Evolutionary conservation across 495 filamentous ascomycete genomes (phyloP), one percentile per base, ranked within the genome.

Genomic region (Penicillium daleae): DNA sequence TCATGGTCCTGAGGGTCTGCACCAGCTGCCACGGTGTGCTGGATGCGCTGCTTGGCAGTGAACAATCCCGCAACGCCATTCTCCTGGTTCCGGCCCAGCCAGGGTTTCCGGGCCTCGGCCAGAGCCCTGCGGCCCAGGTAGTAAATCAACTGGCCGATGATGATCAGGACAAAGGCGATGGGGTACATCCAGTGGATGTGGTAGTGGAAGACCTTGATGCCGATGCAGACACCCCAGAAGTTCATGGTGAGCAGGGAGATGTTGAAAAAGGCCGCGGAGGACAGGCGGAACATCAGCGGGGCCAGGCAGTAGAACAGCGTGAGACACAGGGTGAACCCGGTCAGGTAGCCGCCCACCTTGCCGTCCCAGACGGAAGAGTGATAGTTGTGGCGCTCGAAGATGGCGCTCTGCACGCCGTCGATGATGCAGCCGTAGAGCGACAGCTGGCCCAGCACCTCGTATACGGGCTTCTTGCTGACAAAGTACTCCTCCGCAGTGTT

Each of bases 141-240:
- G 69, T 97, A 99, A 27, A 91, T 83, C 22, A 93, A 77, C 63
- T 92, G 80, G 3, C 95, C 94, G 8, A 92, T 37, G 60, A 98
- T 87, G 69, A 99, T 97, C 64, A 90, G 78, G 13, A 95, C 90
- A 75, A 99, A 98, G 26, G 95, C 95, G 71, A 97, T 90, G 2
- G 95, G 95, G 75, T 99, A 99, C 82, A 97, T 82, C 82, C 86
- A 97, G 76, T 95, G 90, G 60, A 99, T 86, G 19, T 75, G 73
- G 63, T 90, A 87, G 42, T 89, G 85, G 74, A 99, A 97, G 44
- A 97, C 88, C 66, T 87, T 81, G 58, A 96, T 82, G 46, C 95
- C 95, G 67, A 99, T 93, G 62, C 92, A 86, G 29, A 96, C 90
- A 68, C 92, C 92, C 94, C 96, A 98, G 81, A 98, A 98, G 77